phyloP scores from a whole-genome alignment of 352 stramenopile species.

The Phytophthora citrophthora region DNA sequence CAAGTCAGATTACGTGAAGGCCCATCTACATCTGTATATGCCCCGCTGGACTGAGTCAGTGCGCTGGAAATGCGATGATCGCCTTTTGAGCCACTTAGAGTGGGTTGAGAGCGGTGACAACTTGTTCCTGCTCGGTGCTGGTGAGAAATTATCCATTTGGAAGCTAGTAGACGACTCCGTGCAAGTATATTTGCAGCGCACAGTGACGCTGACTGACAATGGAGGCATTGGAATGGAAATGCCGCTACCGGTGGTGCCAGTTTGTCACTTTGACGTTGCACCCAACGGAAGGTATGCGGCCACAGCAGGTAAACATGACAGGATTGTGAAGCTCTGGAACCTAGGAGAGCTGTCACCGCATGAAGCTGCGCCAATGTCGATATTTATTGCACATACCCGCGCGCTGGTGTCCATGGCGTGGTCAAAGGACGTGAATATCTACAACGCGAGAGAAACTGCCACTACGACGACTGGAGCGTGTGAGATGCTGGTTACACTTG shows the following conservation, averaged over 20 bases:
- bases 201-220: constrained; percentile 47
- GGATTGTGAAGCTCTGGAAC: constrained; percentile 79
- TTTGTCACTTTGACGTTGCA: constrained; percentile 72
- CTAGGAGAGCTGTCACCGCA: constrained; percentile 54
- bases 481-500: constrained; percentile 84
- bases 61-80: constrained; percentile 75
- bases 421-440: constrained; percentile 64
- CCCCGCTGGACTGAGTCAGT: constrained; percentile 73
- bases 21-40: constrained; percentile 74
- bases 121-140: constrained; percentile 70
- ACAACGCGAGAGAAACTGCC: constrained; percentile 39
- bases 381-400: constrained; percentile 68
- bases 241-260: constrained; percentile 21
- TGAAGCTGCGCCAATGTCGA: constrained; percentile 59
- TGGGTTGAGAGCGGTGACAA: constrained; percentile 80
- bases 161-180: constrained; percentile 84
- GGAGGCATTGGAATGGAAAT: constrained; percentile 10
- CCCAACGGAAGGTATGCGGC: constrained; percentile 64
- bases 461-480: constrained; percentile 26
- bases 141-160: constrained; percentile 80
- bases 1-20: constrained; percentile 55
- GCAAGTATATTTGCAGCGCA: constrained; percentile 79
- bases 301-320: constrained; percentile 61
- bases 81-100: constrained; percentile 64
- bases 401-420: constrained; percentile 61